Evolutionary conservation across 768 basidiomycete genomes (phyloP).

Genomic region (Pleurotus tuber-regium): DNA sequence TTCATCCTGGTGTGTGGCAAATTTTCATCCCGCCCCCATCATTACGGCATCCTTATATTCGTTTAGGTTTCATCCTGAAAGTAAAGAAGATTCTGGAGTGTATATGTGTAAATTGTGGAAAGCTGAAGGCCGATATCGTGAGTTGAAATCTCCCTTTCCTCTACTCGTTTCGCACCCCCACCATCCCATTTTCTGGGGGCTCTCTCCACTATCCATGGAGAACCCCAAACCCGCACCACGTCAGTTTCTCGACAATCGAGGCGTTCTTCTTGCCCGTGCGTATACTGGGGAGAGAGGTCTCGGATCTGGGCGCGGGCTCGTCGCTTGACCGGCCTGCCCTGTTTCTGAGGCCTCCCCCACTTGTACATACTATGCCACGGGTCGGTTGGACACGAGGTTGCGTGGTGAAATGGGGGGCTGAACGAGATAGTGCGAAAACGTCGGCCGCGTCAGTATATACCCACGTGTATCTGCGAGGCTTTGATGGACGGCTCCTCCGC

Average conservation of each 20-base stretch:
- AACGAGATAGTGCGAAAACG: conserved; percentile 86
- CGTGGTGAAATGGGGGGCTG: conserved; percentile 98
- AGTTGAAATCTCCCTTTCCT: conserved; percentile 74
- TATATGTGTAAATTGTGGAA: conserved; percentile 98
- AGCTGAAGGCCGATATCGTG: conserved; percentile 96
- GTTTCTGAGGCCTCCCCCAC: not conserved
- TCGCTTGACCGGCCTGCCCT: conserved; percentile 87
- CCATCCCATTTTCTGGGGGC: conserved; percentile 98
- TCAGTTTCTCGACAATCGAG: conserved; percentile 73
- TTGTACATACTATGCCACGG: conserved; percentile 56
- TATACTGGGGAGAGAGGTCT: conserved; percentile 48
- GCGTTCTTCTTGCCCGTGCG: conserved; percentile 73
- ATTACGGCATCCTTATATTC: conserved; percentile 3
- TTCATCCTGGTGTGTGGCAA: conserved; percentile 79
- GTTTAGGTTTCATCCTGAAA: conserved; percentile 92
- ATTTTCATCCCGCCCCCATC: not conserved
- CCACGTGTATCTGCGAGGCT: conserved; percentile 27
- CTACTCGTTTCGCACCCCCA: conserved; percentile 93
- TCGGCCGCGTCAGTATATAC: conserved; percentile 31
- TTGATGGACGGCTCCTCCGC: conserved; percentile 49
- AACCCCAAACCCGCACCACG: conserved; percentile 93
- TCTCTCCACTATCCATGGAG: conserved; percentile 89
- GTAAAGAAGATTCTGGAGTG: conserved; percentile 99
- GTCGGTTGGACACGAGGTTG: conserved; percentile 83
- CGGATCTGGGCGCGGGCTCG: conserved; percentile 84